Evolutionary conservation across 2,329 filamentous ascomycete genomes (phyloP).

Genomic region (Botrytis pseudocinerea): DNA sequence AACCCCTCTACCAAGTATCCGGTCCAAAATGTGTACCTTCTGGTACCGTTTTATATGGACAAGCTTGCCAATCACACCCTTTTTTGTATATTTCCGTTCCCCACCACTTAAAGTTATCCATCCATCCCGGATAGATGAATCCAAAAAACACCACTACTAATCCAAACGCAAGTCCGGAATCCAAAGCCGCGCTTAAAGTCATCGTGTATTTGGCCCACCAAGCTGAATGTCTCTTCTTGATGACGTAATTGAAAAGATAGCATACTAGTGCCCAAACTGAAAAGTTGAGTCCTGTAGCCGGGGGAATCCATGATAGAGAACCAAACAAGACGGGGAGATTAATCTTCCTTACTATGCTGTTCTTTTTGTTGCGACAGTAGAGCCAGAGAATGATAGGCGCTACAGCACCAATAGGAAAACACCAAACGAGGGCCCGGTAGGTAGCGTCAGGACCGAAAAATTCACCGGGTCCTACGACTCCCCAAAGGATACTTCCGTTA

Average conservation of each 20-base stretch:
- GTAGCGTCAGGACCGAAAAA: constrained; percentile 78
- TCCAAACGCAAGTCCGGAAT: constrained; percentile 79
- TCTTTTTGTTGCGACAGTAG: constrained; percentile 59
- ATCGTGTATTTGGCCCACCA: constrained; percentile 95
- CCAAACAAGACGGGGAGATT: constrained; percentile 84
- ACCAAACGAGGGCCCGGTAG: constrained; percentile 77
- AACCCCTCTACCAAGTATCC: constrained; percentile 49
- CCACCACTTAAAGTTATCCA: constrained; percentile 79
- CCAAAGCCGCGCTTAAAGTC: constrained; percentile 80
- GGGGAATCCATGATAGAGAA: constrained; percentile 81
- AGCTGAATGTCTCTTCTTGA: constrained; percentile 65
- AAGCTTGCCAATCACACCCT: constrained; percentile 84
- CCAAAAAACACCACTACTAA: constrained; percentile 84
- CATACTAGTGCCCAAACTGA: constrained; percentile 84
- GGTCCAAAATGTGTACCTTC: constrained; percentile 69
- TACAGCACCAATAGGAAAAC: constrained; percentile 74
- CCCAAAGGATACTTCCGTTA: constrained; percentile 88
- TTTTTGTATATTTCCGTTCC: constrained; percentile 82
- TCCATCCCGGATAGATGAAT: constrained; percentile 78
- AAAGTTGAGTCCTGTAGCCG: constrained; percentile 84
- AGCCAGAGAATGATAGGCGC: constrained; percentile 75
- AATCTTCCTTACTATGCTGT: constrained; percentile 70
- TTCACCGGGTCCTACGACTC: constrained; percentile 77
- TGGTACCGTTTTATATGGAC: constrained; percentile 64
- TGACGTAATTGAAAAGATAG: constrained; percentile 78